These are phyloP conservation scores for Hortaea sp. DNA, from an alignment of 2,329 filamentous ascomycete genomes.

Conservation along the genomic window DNA sequence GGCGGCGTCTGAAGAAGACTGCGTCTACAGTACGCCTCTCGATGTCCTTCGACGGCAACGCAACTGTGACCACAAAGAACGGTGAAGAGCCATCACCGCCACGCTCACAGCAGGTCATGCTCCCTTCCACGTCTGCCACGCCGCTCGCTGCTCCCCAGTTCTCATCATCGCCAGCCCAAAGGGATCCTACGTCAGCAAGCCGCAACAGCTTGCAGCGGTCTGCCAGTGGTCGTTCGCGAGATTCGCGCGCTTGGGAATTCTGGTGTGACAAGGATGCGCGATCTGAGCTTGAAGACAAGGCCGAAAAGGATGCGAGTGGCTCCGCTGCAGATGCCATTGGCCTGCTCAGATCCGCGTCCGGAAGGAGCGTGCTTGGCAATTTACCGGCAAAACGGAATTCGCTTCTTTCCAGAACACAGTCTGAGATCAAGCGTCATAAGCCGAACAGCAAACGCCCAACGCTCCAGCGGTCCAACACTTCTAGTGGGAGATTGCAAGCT, in stretches of 20 bases:
- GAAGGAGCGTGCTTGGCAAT: conserved; percentile 39
- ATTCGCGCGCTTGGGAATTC: conserved; percentile 84
- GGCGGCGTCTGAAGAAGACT: conserved; percentile 17
- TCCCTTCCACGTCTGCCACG: conserved; percentile 19
- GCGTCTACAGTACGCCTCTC: conserved; percentile 61
- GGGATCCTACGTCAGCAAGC: background rate
- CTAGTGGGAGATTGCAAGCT: conserved; percentile 22
- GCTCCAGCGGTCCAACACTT: conserved; percentile 22
- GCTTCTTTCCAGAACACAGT: conserved; percentile 8
- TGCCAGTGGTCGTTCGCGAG: conserved; percentile 63
- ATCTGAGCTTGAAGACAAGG: conserved; percentile 69
- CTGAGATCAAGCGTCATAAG: conserved; percentile 37
- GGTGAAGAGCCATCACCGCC: conserved; percentile 60
- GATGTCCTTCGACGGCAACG: conserved; percentile 79
- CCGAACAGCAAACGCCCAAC: conserved; percentile 25
- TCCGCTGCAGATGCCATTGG: conserved; percentile 75
- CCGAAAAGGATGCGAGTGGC: conserved; percentile 68
- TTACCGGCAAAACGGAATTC: conserved; percentile 59
- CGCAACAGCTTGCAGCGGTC: conserved; percentile 30
- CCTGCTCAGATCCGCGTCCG: conserved; percentile 62
- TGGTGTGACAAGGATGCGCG: conserved; percentile 73
- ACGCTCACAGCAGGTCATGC: conserved; percentile 22
- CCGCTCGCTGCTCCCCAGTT: background rate
- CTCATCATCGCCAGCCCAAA: background rate
- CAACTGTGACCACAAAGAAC: conserved; percentile 65